Conservation (phyloP, 306 rosid genomes). For the Fragaria iinumae region DNA sequence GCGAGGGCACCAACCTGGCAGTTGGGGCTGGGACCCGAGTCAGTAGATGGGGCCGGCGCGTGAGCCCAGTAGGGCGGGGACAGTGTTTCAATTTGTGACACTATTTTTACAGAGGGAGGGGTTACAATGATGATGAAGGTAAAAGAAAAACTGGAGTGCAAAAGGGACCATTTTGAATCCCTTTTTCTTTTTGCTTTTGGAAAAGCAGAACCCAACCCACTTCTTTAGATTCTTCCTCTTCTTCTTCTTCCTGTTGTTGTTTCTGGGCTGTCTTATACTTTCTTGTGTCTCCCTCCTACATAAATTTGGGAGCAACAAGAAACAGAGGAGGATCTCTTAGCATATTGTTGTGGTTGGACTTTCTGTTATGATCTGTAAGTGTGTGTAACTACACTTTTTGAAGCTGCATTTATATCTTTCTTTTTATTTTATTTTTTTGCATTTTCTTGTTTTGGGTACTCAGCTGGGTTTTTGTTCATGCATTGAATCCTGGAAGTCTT, state of each 20-base stretch:
- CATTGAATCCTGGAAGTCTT: conserved; percentile 22
- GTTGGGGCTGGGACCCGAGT: conserved; percentile 1
- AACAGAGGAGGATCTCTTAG: conserved; percentile 15
- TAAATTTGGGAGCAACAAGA: background rate
- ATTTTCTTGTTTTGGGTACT: background rate
- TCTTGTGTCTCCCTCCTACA: conserved; percentile 20
- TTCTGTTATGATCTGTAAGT: conserved; percentile 39
- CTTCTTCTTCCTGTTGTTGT: conserved; percentile 22
- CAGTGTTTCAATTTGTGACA: background rate
- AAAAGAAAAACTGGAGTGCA: background rate
- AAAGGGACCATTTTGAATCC: background rate
- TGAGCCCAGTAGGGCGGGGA: background rate
- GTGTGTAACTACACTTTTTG: conserved; percentile 17
- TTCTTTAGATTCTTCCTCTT: conserved; percentile 48
- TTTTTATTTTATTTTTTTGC: background rate
- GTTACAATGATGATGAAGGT: conserved; percentile 2
- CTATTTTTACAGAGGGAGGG: background rate
- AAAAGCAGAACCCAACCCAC: conserved; percentile 45
- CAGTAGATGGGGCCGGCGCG: conserved; percentile 2
- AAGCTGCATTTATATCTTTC: conserved; percentile 28
- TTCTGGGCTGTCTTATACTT: conserved; percentile 17
- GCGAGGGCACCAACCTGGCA: background rate
- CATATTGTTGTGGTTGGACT: conserved; percentile 32
- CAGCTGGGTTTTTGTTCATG: conserved; percentile 35
- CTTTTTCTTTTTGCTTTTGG: conserved; percentile 35